These are phyloP conservation scores for Ceratocystis cacaofunesta DNA, from an alignment of 2,329 filamentous ascomycete genomes.

Conservation along the genomic window DNA sequence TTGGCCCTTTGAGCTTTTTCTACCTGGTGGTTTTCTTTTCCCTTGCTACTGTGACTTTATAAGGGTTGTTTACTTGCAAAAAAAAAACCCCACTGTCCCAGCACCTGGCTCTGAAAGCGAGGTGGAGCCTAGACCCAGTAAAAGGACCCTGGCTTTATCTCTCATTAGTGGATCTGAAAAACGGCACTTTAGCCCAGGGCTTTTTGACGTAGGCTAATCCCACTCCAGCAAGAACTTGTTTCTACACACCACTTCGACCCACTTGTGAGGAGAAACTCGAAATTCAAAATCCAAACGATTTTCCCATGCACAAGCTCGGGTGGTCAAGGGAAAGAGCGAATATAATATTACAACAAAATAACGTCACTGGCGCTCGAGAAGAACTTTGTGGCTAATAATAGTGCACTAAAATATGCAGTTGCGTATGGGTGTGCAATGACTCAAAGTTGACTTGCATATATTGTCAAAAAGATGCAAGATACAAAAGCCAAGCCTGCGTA, in stretches of 20 bases:
- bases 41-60: not conserved
- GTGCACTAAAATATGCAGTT: not conserved
- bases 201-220: conserved; percentile 1
- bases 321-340: not conserved
- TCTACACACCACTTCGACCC: not conserved
- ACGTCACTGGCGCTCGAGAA: not conserved
- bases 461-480: not conserved
- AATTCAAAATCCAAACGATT: not conserved
- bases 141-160: conserved; percentile 4
- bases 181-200: conserved; percentile 8
- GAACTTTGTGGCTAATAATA: not conserved
- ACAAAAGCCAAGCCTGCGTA: not conserved
- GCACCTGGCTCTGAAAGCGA: not conserved
- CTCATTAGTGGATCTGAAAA: conserved; percentile 3
- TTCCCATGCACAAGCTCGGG: not conserved
- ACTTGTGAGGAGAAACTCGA: not conserved
- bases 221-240: not conserved
- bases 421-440: not conserved
- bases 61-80: too few relatives aligned
- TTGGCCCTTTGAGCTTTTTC: not conserved
- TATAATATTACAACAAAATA: not conserved
- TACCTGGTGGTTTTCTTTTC: not conserved
- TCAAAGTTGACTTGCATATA: too few relatives aligned
- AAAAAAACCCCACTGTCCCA: too few relatives aligned
- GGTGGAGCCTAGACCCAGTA: not conserved